A percentile compares a stretch with the other conserved stretches of the same genome.
These are phyloP conservation scores for Ceratocystis destructans DNA, from an alignment of 2,329 filamentous ascomycete genomes.

Conservation along the genomic window DNA sequence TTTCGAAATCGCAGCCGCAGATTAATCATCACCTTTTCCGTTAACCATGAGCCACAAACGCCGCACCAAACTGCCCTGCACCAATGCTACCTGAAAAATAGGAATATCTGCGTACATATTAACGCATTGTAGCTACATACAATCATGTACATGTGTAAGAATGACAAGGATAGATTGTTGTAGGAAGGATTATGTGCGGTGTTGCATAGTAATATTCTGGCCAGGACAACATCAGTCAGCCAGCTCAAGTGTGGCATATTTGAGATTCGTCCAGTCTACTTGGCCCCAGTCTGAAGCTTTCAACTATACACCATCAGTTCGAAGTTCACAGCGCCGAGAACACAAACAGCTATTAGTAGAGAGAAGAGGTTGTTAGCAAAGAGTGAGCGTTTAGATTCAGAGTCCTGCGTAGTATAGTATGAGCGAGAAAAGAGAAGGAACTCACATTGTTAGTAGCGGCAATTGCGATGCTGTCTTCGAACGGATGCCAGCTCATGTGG, in stretches of 20 bases:
- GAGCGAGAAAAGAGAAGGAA: conserved; percentile 20
- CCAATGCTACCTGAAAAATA: neutral
- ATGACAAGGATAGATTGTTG: neutral
- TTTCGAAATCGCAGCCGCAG: too few relatives aligned
- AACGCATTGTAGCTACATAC: neutral
- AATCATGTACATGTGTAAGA: neutral
- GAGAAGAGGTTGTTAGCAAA: conserved; percentile 19
- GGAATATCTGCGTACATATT: neutral
- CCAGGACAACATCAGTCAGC: neutral
- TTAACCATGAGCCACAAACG: neutral
- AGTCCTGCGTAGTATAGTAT: too few relatives aligned
- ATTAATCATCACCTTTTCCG: neutral
- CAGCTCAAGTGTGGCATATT: neutral
- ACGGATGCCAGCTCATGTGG: conserved; percentile 99
- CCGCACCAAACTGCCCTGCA: neutral
- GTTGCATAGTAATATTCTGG: conserved; percentile 13
- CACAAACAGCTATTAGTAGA: conserved; percentile 49
- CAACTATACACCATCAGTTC: neutral
- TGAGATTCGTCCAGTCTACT: conserved; percentile 4
- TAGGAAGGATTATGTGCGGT: conserved; percentile 15
- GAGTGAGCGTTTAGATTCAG: neutral
- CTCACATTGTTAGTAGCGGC: conserved; percentile 98
- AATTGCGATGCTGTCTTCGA: conserved; percentile 98
- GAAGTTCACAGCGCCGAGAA: conserved; percentile 55
- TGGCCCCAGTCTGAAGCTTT: neutral